Evolutionary conservation across 495 filamentous ascomycete genomes (phyloP).

Genomic region (Penicillium parvum): DNA sequence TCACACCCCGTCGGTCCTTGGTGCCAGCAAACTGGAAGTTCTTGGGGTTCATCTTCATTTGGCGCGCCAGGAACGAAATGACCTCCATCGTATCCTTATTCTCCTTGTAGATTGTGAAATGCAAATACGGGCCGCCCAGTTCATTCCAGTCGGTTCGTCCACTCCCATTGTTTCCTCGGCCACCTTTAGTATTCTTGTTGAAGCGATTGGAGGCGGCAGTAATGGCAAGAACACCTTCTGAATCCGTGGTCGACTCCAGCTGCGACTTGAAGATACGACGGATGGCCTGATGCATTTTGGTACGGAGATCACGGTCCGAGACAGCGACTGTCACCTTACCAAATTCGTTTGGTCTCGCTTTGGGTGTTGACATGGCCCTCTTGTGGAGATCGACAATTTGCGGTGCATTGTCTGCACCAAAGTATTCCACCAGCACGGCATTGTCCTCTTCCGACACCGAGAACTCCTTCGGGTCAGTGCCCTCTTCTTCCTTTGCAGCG

Average conservation of each 20-base stretch:
- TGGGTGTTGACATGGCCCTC: conserved; percentile 38
- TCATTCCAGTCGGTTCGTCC: conserved; percentile 52
- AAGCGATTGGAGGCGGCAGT: conserved; percentile 43
- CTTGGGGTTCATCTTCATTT: conserved; percentile 62
- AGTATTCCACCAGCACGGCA: conserved; percentile 38
- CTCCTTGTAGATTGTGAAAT: conserved; percentile 95
- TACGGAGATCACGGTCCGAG: conserved; percentile 55
- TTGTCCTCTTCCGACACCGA: conserved; percentile 47
- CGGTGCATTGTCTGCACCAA: conserved; percentile 37
- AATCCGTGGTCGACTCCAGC: conserved; percentile 59
- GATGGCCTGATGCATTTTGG: conserved; percentile 60
- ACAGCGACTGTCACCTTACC: conserved; percentile 44
- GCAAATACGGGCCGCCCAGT: conserved; percentile 73
- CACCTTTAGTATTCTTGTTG: conserved; percentile 29
- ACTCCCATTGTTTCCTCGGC: conserved; percentile 24
- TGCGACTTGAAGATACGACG: conserved; percentile 64
- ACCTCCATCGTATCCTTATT: conserved; percentile 98
- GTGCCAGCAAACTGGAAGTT: conserved; percentile 85
- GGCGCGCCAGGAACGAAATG: conserved; percentile 63
- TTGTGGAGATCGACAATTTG: conserved; percentile 42
- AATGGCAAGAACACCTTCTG: conserved; percentile 56
- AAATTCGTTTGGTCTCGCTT: conserved; percentile 37
- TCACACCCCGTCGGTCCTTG: conserved; percentile 87
- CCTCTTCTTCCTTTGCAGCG: conserved; percentile 5
- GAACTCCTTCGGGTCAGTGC: conserved; percentile 17